phyloP scores from a whole-genome alignment of 768 basidiomycete genomes.

The Lactarius sp. region DNA sequence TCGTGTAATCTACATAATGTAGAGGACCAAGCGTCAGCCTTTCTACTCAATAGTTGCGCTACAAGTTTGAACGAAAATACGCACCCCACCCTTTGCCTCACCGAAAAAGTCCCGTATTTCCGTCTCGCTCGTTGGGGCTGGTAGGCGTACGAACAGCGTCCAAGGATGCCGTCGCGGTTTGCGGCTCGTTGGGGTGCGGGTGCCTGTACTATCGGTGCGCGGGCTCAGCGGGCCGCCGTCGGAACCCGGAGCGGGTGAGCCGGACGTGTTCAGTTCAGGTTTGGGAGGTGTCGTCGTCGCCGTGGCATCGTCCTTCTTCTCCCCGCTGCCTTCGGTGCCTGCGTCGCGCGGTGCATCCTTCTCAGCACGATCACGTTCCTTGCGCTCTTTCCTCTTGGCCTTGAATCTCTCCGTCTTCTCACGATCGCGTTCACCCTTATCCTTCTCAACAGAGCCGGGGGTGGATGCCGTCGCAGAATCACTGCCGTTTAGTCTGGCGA shows the following conservation, averaged over 20 bases:
- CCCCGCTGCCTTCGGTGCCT: slow-evolving; percentile 26
- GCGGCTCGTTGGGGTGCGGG: slow-evolving; percentile 65
- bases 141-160: slow-evolving; percentile 79
- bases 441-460: slow-evolving; percentile 21
- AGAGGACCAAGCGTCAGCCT: slow-evolving; percentile 4
- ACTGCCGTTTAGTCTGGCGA: slow-evolving; percentile 32
- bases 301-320: slow-evolving; percentile 33
- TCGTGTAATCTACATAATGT: slow-evolving; percentile 52
- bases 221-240: slow-evolving; percentile 40
- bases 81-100: slow-evolving; percentile 61
- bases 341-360: slow-evolving; percentile 30
- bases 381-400: slow-evolving; percentile 59
- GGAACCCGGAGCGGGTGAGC: slow-evolving; percentile 31
- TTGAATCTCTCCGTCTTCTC: slow-evolving; percentile 56
- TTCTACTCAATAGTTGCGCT: neutral
- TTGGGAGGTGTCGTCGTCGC: slow-evolving; percentile 35
- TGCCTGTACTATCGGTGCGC: slow-evolving; percentile 50
- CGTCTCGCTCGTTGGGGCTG: slow-evolving; percentile 47
- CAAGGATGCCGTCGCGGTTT: slow-evolving; percentile 67
- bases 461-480: slow-evolving; percentile 32
- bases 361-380: slow-evolving; percentile 47
- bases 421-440: slow-evolving; percentile 27
- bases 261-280: slow-evolving; percentile 11
- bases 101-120: slow-evolving; percentile 76
- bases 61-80: slow-evolving; percentile 29